Conservation (phyloP, 2,329 filamentous ascomycete genomes). For the Trichothecium roseum region DNA sequence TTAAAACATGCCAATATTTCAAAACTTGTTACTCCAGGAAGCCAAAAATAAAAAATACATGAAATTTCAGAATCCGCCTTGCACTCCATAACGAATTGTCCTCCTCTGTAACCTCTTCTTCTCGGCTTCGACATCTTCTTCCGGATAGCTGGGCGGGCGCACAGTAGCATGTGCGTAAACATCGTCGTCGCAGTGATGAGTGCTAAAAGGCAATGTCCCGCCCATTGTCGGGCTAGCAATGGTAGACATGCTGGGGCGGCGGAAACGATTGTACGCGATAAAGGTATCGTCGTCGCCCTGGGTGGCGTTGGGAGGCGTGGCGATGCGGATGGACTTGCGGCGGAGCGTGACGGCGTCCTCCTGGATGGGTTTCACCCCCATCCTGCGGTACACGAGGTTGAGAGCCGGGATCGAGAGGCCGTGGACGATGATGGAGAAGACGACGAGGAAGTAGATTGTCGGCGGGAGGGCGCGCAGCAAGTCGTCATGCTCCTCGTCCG, state of each 20-base stretch:
- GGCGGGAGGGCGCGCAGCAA: constrained; percentile 25
- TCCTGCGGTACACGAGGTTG: constrained; percentile 23
- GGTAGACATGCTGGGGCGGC: constrained; percentile 16
- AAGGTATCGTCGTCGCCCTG: constrained; percentile 26
- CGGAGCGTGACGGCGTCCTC: constrained; percentile 30
- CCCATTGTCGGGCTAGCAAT: not conserved
- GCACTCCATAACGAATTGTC: constrained; percentile 3
- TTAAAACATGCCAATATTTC: not conserved
- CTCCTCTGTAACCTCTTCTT: constrained; percentile 4
- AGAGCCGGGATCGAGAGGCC: constrained; percentile 34
- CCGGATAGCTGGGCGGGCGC: constrained; percentile 3
- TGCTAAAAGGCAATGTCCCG: not conserved
- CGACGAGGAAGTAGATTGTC: constrained; percentile 25
- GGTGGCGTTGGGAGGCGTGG: constrained; percentile 27
- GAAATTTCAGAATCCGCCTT: not conserved
- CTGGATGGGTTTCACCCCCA: constrained; percentile 28
- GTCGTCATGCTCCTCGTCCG: constrained; percentile 20
- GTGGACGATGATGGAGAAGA: constrained; percentile 27
- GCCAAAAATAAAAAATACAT: not conserved
- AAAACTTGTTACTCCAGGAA: not conserved
- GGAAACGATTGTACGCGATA: constrained; percentile 39
- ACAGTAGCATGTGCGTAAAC: not conserved
- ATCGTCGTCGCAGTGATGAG: not conserved
- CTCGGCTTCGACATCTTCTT: constrained; percentile 3
- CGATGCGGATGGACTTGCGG: constrained; percentile 20